A percentile compares a stretch with the other conserved stretches of the same genome.
These are phyloP conservation scores for Cornus florida DNA, from an alignment of 148 eudicot genomes.

Conservation along the genomic window DNA sequence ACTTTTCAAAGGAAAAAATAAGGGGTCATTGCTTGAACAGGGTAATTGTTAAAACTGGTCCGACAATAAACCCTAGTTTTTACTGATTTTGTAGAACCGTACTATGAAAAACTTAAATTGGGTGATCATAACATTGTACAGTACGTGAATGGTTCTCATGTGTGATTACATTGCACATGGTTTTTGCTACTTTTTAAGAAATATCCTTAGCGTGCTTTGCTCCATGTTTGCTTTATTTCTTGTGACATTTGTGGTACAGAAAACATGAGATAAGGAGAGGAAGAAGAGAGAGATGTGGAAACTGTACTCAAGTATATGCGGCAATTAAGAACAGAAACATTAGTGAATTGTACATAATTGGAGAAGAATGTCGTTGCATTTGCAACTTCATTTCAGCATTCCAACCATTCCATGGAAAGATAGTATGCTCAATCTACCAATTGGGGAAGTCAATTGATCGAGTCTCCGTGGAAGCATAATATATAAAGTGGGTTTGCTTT, in stretches of 20 bases:
- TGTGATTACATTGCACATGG: background rate
- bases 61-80: too few relatives aligned
- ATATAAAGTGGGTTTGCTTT: too few relatives aligned
- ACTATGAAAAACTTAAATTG: too few relatives aligned
- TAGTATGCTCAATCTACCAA: slow-evolving; percentile 22
- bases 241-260: slow-evolving; percentile 5
- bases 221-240: background rate
- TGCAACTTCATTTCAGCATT: slow-evolving; percentile 46
- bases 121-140: too few relatives aligned
- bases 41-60: too few relatives aligned
- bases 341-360: slow-evolving; percentile 37
- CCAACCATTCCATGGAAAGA: slow-evolving; percentile 53
- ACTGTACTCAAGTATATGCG: slow-evolving; percentile 39
- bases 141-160: too few relatives aligned
- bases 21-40: too few relatives aligned
- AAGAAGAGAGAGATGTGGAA: slow-evolving; percentile 37
- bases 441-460: too few relatives aligned
- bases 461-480: too few relatives aligned
- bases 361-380: slow-evolving; percentile 58
- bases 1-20: too few relatives aligned
- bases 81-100: too few relatives aligned
- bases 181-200: background rate
- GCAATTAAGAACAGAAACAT: slow-evolving; percentile 44
- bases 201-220: background rate
- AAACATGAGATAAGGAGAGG: slow-evolving; percentile 21